These are phyloP conservation scores for Helichrysum umbraculigerum DNA, from an alignment of 129 eudicot genomes.

Conservation along the genomic window DNA sequence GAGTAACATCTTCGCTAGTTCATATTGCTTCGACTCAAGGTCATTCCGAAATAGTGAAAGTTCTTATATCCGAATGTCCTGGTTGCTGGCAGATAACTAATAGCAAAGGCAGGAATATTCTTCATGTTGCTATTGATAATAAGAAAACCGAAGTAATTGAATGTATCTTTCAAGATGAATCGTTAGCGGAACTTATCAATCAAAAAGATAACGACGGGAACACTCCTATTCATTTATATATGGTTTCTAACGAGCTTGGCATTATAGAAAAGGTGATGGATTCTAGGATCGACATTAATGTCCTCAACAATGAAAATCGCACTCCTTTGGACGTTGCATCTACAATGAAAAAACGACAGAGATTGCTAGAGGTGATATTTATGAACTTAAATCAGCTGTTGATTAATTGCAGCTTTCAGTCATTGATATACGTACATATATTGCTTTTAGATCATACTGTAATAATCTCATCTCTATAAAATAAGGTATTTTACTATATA, in stretches of 20 bases:
- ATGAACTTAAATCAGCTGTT: too few relatives aligned
- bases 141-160: not conserved
- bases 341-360: not conserved
- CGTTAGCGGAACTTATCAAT: not conserved
- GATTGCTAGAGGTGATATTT: not conserved
- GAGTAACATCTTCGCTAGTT: not conserved
- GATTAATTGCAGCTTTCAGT: too few relatives aligned
- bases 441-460: too few relatives aligned
- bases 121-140: not conserved
- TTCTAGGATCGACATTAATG: not conserved
- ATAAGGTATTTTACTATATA: too few relatives aligned
- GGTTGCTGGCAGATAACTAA: not conserved
- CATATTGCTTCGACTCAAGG: not conserved
- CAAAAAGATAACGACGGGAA: not conserved
- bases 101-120: constrained; percentile 23
- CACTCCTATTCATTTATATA: constrained; percentile 9
- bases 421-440: too few relatives aligned
- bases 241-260: not conserved
- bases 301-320: not conserved
- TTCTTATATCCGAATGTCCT: not conserved
- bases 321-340: not conserved
- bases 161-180: not conserved
- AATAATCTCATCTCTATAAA: too few relatives aligned
- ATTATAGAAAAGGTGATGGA: not conserved
- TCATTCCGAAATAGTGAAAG: not conserved